Evolutionary conservation across 2,329 filamentous ascomycete species (phyloP), one percentile per base, ranked within the genome.

Genomic region (Pestalotiopsis sp.): DNA sequence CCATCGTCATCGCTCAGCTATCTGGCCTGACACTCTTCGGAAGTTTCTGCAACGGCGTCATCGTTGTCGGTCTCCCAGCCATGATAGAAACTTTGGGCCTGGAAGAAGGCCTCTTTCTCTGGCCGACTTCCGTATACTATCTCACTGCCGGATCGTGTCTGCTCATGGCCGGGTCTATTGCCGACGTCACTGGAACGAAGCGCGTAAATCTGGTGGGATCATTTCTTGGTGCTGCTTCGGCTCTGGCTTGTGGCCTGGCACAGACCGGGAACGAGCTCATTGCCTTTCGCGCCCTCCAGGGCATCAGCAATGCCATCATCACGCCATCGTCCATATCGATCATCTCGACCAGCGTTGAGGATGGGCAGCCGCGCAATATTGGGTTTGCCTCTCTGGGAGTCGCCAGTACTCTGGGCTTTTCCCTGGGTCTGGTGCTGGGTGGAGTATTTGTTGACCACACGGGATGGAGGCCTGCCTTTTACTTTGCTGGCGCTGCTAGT

Each of bases 381-480:
- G 65, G n/a, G 0, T 67, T 67, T 31, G 52, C 65, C 31, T 59
- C 23, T n/a, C 27, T 67, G 6, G 65, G 65, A 9, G 17, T 59
- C 7, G 56, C 27, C 12, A 14, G 11, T n/a, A 27, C 65, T n/a
- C 6, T 45, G 2, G 65, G 65, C 3, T 67, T 67, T 23, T 60
- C 36, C 11, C 12, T 67, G 11, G 65, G 65, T 14, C 20, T 67
- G n/a, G 65, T 67, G 1, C 64, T 79, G 0, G 77, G 77, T 17
- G 77, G 77, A 25, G 75, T 73, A 1, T 78, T 79, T 59, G 75
- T 76, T 2, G 76, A 78, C 25, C 72, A 73, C 67, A 75, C 81
- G 20, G 73, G 73, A 9, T 78, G 76, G 75, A 69, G 78, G 63
- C 78, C 78, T 75, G 76, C 76, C 65, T 78, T 78, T 68, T 77